phyloP scores from a whole-genome alignment of 192 early-diverging fungal genomes.

The Coemansia sp. region DNA sequence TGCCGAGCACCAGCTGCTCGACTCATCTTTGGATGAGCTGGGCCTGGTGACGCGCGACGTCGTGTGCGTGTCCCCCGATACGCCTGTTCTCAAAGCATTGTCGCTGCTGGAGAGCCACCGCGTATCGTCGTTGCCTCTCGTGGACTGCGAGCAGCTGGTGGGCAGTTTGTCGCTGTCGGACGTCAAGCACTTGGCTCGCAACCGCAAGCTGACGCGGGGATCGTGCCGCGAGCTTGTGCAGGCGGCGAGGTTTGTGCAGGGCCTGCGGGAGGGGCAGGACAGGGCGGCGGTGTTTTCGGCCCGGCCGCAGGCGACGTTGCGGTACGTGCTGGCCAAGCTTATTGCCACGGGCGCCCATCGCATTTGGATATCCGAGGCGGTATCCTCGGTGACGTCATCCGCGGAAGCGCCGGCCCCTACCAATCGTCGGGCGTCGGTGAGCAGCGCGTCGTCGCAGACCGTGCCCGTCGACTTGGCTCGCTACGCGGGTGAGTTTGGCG shows the following conservation, averaged over 20 bases:
- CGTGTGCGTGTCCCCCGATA: conserved; percentile 55
- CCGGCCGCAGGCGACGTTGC: conserved; percentile 65
- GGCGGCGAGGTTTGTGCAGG: conserved; percentile 60
- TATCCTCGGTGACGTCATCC: not conserved
- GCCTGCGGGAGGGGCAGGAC: conserved; percentile 66
- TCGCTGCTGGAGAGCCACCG: conserved; percentile 55
- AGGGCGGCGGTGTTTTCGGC: conserved; percentile 73
- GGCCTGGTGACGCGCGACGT: conserved; percentile 59
- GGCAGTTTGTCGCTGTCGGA: conserved; percentile 43
- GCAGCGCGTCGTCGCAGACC: conserved; percentile 39
- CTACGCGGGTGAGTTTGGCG: conserved; percentile 38
- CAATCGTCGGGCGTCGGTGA: conserved; percentile 33
- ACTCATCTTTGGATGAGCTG: conserved; percentile 53
- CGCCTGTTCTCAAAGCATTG: conserved; percentile 66
- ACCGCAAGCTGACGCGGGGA: conserved; percentile 52
- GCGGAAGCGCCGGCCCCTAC: not conserved
- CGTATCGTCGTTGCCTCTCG: conserved; percentile 50
- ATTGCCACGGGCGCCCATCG: conserved; percentile 80
- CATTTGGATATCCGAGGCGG: conserved; percentile 65
- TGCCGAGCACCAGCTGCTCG: conserved; percentile 20
- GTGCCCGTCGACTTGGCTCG: conserved; percentile 25
- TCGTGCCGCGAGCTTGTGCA: conserved; percentile 67
- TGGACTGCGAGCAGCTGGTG: conserved; percentile 30
- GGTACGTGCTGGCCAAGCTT: conserved; percentile 72
- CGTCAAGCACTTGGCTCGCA: conserved; percentile 49